Evolutionary conservation across 345 rosid genomes (phyloP).

Genomic region (Cardamine occulta): DNA sequence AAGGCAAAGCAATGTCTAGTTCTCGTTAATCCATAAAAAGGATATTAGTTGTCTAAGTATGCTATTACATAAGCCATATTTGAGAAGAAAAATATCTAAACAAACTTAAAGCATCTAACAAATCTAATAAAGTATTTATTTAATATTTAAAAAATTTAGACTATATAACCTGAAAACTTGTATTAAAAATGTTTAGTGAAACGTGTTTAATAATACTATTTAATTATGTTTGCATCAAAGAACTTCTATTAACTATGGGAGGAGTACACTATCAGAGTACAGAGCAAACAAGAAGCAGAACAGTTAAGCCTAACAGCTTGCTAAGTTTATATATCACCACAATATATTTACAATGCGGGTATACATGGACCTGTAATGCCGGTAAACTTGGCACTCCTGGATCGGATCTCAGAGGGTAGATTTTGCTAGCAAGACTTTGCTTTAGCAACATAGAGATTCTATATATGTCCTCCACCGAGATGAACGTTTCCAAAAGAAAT

Average conservation of each 20-base stretch:
- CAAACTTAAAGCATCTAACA: slow-evolving; percentile 22
- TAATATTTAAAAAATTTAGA: background rate
- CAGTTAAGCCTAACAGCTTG: slow-evolving; percentile 11
- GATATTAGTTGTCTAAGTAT: slow-evolving; percentile 19
- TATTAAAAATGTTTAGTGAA: background rate
- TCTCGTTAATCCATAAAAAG: slow-evolving; percentile 8
- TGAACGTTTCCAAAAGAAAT: background rate
- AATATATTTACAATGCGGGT: background rate
- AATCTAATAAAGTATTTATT: background rate
- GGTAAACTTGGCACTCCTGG: background rate
- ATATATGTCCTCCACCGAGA: background rate
- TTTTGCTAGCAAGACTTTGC: background rate
- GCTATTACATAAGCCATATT: slow-evolving; percentile 26
- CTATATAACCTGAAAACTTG: background rate
- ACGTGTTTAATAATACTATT: background rate
- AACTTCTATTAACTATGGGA: background rate
- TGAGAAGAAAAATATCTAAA: slow-evolving; percentile 2
- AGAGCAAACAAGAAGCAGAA: background rate
- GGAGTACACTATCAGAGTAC: background rate
- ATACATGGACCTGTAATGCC: background rate
- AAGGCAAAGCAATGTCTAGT: slow-evolving; percentile 24
- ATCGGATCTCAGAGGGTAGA: background rate
- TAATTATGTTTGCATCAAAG: background rate
- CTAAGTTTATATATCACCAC: background rate
- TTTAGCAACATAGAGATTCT: background rate